phyloP scores from a whole-genome alignment of 163 green algal species.

The Scenedesmus sp. region DNA sequence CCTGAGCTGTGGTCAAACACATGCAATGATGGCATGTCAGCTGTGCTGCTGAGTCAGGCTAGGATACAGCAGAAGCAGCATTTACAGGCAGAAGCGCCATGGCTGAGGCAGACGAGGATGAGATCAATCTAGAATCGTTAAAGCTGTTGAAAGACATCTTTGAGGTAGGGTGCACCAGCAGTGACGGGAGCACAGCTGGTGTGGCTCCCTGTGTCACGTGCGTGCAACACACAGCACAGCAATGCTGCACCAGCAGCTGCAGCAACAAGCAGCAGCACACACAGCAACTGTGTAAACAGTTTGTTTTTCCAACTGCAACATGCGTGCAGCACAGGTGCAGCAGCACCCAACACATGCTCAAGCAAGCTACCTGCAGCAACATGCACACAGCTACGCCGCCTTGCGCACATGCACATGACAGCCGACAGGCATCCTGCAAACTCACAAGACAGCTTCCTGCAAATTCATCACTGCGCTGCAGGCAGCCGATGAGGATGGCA shows the following conservation, averaged over 20 bases:
- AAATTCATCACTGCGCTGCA: constrained; percentile 42
- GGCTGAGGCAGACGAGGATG: constrained; percentile 59
- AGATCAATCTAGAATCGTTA: constrained; percentile 77
- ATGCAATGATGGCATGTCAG: not conserved
- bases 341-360: not conserved
- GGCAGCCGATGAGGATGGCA: constrained; percentile 87
- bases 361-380: not conserved
- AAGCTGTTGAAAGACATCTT: constrained; percentile 83
- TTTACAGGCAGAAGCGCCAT: constrained; percentile 2
- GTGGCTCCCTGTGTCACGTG: too few species aligned
- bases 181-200: too few species aligned
- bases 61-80: not conserved
- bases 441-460: not conserved
- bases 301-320: not conserved
- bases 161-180: constrained; percentile 63
- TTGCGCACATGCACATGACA: not conserved
- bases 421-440: not conserved
- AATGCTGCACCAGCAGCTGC: not conserved
- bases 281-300: not conserved
- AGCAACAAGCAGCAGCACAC: not conserved
- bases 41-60: not conserved
- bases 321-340: not conserved
- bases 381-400: not conserved
- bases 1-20: not conserved
- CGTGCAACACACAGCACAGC: not conserved